Evolutionary conservation across 768 basidiomycete species (phyloP), one percentile per base, ranked within the genome.

Genomic region (Boletus tylopilopsis): DNA sequence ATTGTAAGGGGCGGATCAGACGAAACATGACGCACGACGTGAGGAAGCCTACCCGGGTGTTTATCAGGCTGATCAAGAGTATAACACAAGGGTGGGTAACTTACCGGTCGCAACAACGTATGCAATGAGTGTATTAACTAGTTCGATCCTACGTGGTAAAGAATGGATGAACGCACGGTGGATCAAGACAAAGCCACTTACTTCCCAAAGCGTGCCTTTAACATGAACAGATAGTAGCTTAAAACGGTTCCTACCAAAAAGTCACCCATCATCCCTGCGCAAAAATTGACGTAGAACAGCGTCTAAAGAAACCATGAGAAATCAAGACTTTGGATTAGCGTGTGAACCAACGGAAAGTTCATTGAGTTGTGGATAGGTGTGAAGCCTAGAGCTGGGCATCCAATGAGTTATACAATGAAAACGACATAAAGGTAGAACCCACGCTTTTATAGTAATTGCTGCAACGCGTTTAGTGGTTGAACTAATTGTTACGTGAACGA

Each of bases 101-200:
- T 73, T 56, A 55, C 81, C 80, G 0, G 81, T 82, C 50, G 81
- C 76, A 43, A 83, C 69, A 0, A 75, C 68, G 55, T 80, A 82
- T 29, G 71, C 41, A 62, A 81, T 71, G 10, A 83, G 67, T 1
- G 68, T 59, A 16, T 67, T 69, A 33, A 81, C 68, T 13, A 78
- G 53, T 3, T 73, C 71, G 47, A 82, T 77, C 22, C 78, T 80
- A 42, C 80, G 80, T 32, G 42, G 18, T 23, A 12, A 23, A 7
- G 21, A 27, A 42, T 3, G 42, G 16, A 29, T 49, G 29, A 50
- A 51, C 27, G 35, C 15, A 27, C 30, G 10, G 24, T 32, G 15
- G 11, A 24, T 49, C 30, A 18, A 45, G 6, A 32, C 15, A 23
- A 32, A 37, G 29, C 0, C 59, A 9, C 3, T 35, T 54, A 79